Evolutionary conservation across 139 green algal species (phyloP), one percentile per base, ranked within the genome.

Genomic region (Micractinium conductrix): DNA sequence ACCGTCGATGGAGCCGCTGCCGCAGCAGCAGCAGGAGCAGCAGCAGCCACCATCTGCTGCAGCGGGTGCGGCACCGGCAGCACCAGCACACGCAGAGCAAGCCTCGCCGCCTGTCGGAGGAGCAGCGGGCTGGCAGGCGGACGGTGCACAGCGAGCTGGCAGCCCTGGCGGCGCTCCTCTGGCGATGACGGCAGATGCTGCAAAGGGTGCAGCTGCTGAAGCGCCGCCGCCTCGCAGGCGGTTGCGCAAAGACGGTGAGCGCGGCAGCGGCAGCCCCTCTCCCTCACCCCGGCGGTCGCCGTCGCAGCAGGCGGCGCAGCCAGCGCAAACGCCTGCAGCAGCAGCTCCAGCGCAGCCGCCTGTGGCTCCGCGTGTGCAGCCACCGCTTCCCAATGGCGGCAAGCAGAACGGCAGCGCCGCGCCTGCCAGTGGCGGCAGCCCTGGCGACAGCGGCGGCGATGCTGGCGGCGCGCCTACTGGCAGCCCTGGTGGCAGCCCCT

Each of bases 181-280:
- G 2, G 72, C 72, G 2, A 7, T 35, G 0, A 30, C 14, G 28
- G 72, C 43, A 43, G 16, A 63, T 43, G 72, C 72, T 8, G 72
- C 72, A 16, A 60, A n/a, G 44, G 72, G 44, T 22, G 72, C 42
- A 10, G 72, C 72, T 4, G 16, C 42, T 4, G 72, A 21, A 26
- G 44, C 44, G 72, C 72, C 72, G 72, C 44, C 72, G 72, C 44
- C 72, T 9, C 72, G 72, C 42, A 79, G 63, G 72, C 43, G 72
- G 40, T 21, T 79, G 72, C 43, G 72, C 26, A 50, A 55, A 48
- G 69, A 19, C 4, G 42, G 22, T 2, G 69, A 76, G 38, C 10
- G 63, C 6, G n/a, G n/a, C 63, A 71, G 63, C 30, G 40, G 38
- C 38, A 48, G 40, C 69, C 69, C 69, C 37, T 24, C 69, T 2